These are phyloP conservation scores for Esteya vermicola DNA, from an alignment of 2,329 filamentous ascomycete genomes.

Conservation along the genomic window DNA sequence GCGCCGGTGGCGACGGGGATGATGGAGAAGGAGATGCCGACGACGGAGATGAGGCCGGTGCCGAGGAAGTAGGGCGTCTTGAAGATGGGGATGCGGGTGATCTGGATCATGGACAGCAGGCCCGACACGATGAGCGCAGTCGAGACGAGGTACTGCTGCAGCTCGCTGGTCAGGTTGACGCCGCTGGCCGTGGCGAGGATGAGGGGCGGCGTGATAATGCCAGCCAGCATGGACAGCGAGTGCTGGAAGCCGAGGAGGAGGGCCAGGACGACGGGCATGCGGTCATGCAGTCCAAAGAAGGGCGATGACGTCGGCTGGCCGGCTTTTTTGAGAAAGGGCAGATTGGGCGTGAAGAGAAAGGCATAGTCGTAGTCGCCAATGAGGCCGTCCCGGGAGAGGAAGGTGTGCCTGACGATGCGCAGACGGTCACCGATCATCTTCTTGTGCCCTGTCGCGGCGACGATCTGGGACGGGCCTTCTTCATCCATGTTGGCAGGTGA, in stretches of 20 bases:
- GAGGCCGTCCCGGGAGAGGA: slow-evolving; percentile 54
- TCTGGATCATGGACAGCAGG: slow-evolving; percentile 60
- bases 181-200: slow-evolving; percentile 48
- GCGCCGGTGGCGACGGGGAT: slow-evolving; percentile 61
- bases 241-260: slow-evolving; percentile 69
- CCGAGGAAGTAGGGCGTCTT: slow-evolving; percentile 60
- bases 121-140: slow-evolving; percentile 68
- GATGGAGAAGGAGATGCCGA: slow-evolving; percentile 64
- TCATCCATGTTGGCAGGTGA: slow-evolving; percentile 32
- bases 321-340: slow-evolving; percentile 76
- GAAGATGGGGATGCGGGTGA: slow-evolving; percentile 60
- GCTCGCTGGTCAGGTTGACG: slow-evolving; percentile 44
- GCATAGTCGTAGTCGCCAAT: slow-evolving; percentile 82
- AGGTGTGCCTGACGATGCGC: slow-evolving; percentile 22
- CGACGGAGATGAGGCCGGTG: slow-evolving; percentile 62
- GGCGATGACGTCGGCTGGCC: slow-evolving; percentile 43
- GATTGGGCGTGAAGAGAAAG: slow-evolving; percentile 68
- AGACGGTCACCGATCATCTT: slow-evolving; percentile 17
- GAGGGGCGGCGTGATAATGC: slow-evolving; percentile 65
- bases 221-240: slow-evolving; percentile 60
- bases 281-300: slow-evolving; percentile 73
- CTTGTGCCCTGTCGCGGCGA: slow-evolving; percentile 18
- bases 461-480: slow-evolving; percentile 35
- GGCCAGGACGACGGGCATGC: slow-evolving; percentile 61
- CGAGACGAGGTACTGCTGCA: slow-evolving; percentile 66